Base-by-base conservation (phyloP, 768 basidiomycete species). In the Suillus subluteus region DNA sequence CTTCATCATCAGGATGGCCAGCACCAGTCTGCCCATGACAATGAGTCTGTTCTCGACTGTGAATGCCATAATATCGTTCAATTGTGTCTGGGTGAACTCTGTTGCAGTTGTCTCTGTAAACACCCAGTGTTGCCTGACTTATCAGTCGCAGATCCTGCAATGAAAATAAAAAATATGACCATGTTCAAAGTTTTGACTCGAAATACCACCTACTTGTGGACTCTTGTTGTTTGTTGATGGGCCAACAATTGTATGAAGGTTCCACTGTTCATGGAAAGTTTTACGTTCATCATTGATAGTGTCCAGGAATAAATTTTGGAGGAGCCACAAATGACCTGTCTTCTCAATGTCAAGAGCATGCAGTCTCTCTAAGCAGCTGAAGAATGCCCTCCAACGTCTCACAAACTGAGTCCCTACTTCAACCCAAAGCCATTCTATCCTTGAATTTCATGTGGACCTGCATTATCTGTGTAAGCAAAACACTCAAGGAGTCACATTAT, bases 381-480 rank as follows among this genome's bases (percentile, higher is more conserved):
- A 86, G 66, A 85, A 84, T 0, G 78, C 81, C 1, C 74, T 46
- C 84, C 84, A 86, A 15, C 32, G 50, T 3, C 74, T 70, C 0
- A 71, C 78, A 76, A 85, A 85, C 11, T 81, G 76, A 0, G 64
- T 48, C 0, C 82, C 80, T 46, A 82, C 73, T 58, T 85, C 82
- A 16, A 82, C 76, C 83, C 83, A 84, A 0, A 85, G 71, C 0
- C 75, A 62, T 67, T 86, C 84, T 66, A 85, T 84, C 0, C 76
- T 71, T 0, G 79, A 80, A 63, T 86, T 87, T 6, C 71, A 68
- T 0, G 81, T 82, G 0, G 80, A 85, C 8, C 75, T 76, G 41
- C 1, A 4, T 26, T 54, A 26, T 2, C 30, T 52, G 15, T 52
- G 32, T 43, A 3, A 48, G 58, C 4, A 65, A 3, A n/a, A 59